Conservation (phyloP, 345 rosid species). For the Mallotus nudiflorus region DNA sequence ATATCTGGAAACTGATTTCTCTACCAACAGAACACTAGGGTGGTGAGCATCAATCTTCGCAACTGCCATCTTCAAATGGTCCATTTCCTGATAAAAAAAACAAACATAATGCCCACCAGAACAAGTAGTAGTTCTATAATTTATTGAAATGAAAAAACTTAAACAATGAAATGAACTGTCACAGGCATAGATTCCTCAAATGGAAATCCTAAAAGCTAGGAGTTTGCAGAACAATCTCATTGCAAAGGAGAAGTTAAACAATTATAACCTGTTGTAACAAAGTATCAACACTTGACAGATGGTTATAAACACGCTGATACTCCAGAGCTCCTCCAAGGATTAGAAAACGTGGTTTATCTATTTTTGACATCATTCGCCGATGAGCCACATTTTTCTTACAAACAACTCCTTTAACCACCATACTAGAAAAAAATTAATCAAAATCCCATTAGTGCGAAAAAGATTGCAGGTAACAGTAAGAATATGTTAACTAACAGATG, state of each 20-base stretch:
- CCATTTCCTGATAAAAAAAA: constrained; percentile 63
- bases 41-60: constrained; percentile 85
- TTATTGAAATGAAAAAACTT: neutral
- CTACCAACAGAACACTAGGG: constrained; percentile 84
- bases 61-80: constrained; percentile 96
- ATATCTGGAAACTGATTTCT: constrained; percentile 90
- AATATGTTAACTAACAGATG: constrained; percentile 2
- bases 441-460: constrained; percentile 13
- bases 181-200: neutral
- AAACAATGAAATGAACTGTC: neutral
- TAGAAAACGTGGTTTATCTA: constrained; percentile 25
- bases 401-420: constrained; percentile 89
- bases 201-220: neutral
- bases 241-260: neutral
- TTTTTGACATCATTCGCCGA: constrained; percentile 79
- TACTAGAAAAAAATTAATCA: constrained; percentile 45
- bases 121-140: neutral
- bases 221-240: neutral
- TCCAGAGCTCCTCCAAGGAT: constrained; percentile 26
- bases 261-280: constrained; percentile 30
- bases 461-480: neutral
- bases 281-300: constrained; percentile 29
- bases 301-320: constrained; percentile 29
- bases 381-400: constrained; percentile 98
- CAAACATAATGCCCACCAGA: neutral